Base-by-base conservation (phyloP, 1,284 basidiomycete species). In the Trichosporon ovoides region DNA sequence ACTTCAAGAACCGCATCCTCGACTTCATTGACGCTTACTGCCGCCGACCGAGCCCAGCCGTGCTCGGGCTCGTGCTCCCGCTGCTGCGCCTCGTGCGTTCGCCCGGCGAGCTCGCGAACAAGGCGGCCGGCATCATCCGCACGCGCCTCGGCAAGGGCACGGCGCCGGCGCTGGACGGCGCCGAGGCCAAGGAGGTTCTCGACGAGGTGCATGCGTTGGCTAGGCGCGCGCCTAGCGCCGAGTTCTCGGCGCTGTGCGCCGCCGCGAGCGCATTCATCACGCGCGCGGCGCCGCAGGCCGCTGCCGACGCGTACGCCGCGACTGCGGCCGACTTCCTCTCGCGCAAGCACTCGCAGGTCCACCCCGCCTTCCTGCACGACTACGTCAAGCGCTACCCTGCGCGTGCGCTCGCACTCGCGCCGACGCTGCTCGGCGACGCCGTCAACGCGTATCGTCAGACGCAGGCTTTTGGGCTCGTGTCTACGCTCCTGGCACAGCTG, bases 1-100 rank as follows among this genome's bases (percentile, higher is more conserved):
- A 94, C 73, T 94, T 96, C 84, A 96, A 96, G 77, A 93, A 90
- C 76, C 87, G 93, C 33, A 87, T 96, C 28, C 85, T 98, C 12
- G 94, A 97, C 75, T 83, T 98, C 14, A 82, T 96, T 55, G 93
- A 96, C 61, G 84, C 84, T 20, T 94, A 86, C 77, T 79, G 89
- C 60, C 87, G 84, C 69, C 87, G 85, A 66, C 88, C 93, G 69
- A 91, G 81, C 70, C 80, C 85, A 1, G 80, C 87, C 37, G 78
- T 86, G 53, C 69, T 91, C 43, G 83, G 83, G 35, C 79, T 91
- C 48, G 81, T 96, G 62, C 64, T 85, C 3, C 89, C 93, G 2
- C 81, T 97, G 13, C 80, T 92, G 56, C 86, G 87, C 43, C 81
- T 96, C 35, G 82, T 86, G 43, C 80, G 84, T 46, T 80, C 81